Evolutionary conservation across 352 stramenopile genomes (phyloP).

Genomic region (Phytophthora macrochlamydospora): DNA sequence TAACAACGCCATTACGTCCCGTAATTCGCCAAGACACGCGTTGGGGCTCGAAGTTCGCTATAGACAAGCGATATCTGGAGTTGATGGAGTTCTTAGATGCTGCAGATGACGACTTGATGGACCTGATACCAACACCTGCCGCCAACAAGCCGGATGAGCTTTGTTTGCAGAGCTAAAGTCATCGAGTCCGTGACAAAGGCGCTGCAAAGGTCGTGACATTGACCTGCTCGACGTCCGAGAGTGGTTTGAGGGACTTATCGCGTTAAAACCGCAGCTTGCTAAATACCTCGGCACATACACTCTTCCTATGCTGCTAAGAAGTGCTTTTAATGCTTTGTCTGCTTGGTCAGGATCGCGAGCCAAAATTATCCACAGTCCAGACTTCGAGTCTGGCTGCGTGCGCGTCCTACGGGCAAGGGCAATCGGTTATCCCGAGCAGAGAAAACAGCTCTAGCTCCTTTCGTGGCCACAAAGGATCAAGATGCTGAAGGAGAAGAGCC

Average conservation of each 20-base stretch:
- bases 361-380: slow-evolving; percentile 31
- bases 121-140: neutral
- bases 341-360: neutral
- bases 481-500: neutral
- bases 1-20: no score
- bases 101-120: neutral
- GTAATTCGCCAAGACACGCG: no score
- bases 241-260: neutral
- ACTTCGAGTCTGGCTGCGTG: slow-evolving; percentile 11
- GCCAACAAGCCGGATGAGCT: neutral
- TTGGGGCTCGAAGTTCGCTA: neutral
- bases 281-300: neutral
- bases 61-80: neutral
- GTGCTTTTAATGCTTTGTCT: neutral
- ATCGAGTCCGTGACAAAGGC: neutral
- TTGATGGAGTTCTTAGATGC: neutral
- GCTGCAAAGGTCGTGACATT: neutral
- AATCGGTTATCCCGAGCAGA: neutral
- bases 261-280: neutral
- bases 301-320: neutral
- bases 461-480: neutral
- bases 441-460: slow-evolving; percentile 1
- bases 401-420: neutral
- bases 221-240: neutral
- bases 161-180: neutral